These are phyloP conservation scores for Hyaloscypha variabilis DNA, from an alignment of 495 filamentous ascomycete genomes.

Conservation along the genomic window DNA sequence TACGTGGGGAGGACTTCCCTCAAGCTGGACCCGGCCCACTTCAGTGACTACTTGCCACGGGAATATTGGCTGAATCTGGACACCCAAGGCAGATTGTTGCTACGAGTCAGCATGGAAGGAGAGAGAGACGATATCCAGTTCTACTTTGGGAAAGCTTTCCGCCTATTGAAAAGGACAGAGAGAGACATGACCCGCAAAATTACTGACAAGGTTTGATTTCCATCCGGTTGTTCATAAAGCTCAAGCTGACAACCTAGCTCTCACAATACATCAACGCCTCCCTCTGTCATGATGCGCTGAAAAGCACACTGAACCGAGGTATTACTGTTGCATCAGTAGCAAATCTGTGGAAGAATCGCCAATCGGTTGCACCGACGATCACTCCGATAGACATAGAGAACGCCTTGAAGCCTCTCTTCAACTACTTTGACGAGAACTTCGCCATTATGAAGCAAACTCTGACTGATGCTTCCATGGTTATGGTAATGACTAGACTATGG, in stretches of 20 bases:
- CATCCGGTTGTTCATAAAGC: not conserved
- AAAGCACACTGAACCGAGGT: conserved; percentile 67
- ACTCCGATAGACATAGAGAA: conserved; percentile 75
- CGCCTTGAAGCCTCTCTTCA: conserved; percentile 85
- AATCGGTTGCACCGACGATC: conserved; percentile 55
- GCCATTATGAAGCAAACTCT: conserved; percentile 97
- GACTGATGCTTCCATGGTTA: conserved; percentile 89
- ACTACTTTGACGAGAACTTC: conserved; percentile 98
- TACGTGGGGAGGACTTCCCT: conserved; percentile 93
- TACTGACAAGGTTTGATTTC: conserved; percentile 81
- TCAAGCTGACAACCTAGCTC: conserved; percentile 55
- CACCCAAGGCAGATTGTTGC: conserved; percentile 86
- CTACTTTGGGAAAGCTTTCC: conserved; percentile 96
- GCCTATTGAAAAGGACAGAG: conserved; percentile 91
- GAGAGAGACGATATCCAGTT: conserved; percentile 98
- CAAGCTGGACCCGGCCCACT: conserved; percentile 93
- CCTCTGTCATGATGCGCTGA: conserved; percentile 79
- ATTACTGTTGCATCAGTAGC: conserved; percentile 77
- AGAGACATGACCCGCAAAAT: conserved; percentile 98
- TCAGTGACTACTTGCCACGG: conserved; percentile 90
- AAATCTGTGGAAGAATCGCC: conserved; percentile 69
- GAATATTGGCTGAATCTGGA: conserved; percentile 99
- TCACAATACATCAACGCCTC: conserved; percentile 91
- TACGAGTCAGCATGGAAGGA: conserved; percentile 97
- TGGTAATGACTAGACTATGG: conserved; percentile 98